Conservation (phyloP, 2,329 filamentous ascomycete species). For the Clarireedia paspali region DNA sequence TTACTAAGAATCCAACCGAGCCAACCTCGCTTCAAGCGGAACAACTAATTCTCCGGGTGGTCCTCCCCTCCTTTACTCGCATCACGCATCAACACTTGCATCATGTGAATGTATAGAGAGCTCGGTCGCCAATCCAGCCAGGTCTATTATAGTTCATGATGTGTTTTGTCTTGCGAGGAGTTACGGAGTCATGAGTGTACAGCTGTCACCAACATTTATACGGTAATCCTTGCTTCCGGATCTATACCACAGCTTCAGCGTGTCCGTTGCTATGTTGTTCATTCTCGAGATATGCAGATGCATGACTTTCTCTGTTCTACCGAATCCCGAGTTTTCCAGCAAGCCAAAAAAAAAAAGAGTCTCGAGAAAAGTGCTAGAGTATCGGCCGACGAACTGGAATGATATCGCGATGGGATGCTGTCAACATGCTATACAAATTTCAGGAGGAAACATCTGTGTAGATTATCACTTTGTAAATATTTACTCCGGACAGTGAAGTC, state of each 20-base stretch:
- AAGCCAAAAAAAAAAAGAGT: not conserved
- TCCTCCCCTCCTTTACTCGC: no score
- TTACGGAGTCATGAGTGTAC: not conserved
- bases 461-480: no score
- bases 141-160: not conserved
- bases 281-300: not conserved
- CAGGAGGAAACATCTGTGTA: no score
- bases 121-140: no score
- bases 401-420: not conserved
- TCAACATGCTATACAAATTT: no score
- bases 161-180: not conserved
- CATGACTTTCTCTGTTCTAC: not conserved
- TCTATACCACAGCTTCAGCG: not conserved
- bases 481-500: no score
- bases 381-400: not conserved
- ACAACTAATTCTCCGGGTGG: no score
- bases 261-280: not conserved
- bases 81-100: no score
- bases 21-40: no score
- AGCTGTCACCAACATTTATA: not conserved
- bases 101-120: no score
- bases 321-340: not conserved
- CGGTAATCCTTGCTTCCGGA: not conserved
- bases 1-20: no score
- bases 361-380: not conserved